Percentiles rank a stretch among this genome's conserved stretches.
These are phyloP conservation scores for Cystofilobasidium capitatum DNA, from an alignment of 768 basidiomycete species.

Conservation along the genomic window DNA sequence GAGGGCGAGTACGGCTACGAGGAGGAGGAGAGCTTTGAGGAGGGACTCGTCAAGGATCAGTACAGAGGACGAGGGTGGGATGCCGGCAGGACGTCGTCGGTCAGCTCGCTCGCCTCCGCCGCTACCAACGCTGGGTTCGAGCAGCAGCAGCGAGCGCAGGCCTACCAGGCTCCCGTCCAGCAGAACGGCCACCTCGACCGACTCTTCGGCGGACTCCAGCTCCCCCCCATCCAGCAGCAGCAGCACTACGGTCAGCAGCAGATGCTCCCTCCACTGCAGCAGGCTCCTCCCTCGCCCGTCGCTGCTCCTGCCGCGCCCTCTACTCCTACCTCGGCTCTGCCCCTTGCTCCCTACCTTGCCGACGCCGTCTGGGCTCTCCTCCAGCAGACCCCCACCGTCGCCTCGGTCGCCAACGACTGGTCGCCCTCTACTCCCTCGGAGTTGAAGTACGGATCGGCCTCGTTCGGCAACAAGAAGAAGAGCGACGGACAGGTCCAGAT, in stretches of 20 bases:
- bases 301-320: neutral
- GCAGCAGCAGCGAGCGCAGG: slow-evolving; percentile 17
- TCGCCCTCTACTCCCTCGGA: neutral
- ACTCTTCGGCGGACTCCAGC: slow-evolving; percentile 18
- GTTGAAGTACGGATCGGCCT: neutral
- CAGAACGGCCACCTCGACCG: slow-evolving; percentile 15
- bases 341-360: slow-evolving; percentile 19
- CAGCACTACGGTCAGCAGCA: neutral
- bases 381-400: slow-evolving; percentile 5
- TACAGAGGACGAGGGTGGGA: slow-evolving; percentile 16
- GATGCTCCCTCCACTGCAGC: slow-evolving; percentile 6
- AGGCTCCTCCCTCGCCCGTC: neutral
- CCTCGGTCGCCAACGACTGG: neutral
- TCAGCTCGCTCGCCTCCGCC: neutral
- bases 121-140: neutral
- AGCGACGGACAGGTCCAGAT: neutral
- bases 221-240: neutral
- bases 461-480: neutral
- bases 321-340: slow-evolving; percentile 8
- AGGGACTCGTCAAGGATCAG: slow-evolving; percentile 19
- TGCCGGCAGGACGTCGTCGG: neutral
- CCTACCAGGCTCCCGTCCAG: slow-evolving; percentile 8
- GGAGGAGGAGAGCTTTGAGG: slow-evolving; percentile 16
- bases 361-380: slow-evolving; percentile 21
- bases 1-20: neutral